Percentiles rank a stretch among this genome's conserved stretches.
phyloP scores from a whole-genome alignment of 2,329 filamentous ascomycete species.

The Sporothrix schenckii region DNA sequence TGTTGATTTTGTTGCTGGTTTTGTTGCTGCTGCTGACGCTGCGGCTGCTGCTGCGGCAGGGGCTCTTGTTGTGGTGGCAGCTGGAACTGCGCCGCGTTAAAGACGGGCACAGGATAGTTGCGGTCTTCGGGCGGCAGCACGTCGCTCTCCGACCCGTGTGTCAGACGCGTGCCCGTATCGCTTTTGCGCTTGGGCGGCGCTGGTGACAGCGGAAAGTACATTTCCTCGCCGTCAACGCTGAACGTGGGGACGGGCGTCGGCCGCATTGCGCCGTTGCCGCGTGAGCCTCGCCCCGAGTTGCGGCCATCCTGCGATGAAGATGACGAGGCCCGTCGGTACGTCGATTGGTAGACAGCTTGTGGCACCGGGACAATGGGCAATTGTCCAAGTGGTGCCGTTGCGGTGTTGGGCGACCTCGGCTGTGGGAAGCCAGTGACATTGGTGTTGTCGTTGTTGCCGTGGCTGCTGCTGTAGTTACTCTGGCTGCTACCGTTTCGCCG shows the following conservation, averaged over 20 bases:
- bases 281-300: slow-evolving; percentile 18
- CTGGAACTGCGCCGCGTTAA: slow-evolving; percentile 6
- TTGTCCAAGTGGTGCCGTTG: neutral
- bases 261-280: neutral
- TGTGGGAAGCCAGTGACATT: neutral
- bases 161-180: slow-evolving; percentile 28
- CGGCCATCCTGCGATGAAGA: slow-evolving; percentile 23
- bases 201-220: slow-evolving; percentile 31
- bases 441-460: neutral
- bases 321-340: neutral
- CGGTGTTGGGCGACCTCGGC: slow-evolving; percentile 6
- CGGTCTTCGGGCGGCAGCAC: slow-evolving; percentile 33
- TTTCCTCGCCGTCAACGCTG: slow-evolving; percentile 25
- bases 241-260: slow-evolving; percentile 15
- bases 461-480: neutral
- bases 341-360: neutral
- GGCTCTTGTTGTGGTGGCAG: slow-evolving; percentile 15
- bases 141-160: slow-evolving; percentile 30
- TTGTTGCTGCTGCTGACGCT: too few relatives aligned
- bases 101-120: slow-evolving; percentile 26
- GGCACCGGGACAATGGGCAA: slow-evolving; percentile 1
- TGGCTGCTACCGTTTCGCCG: neutral
- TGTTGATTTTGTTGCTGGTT: neutral
- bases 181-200: slow-evolving; percentile 28
- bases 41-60: neutral